Conservation (phyloP, 1,284 basidiomycete species). For the Boletus coffeatus region DNA sequence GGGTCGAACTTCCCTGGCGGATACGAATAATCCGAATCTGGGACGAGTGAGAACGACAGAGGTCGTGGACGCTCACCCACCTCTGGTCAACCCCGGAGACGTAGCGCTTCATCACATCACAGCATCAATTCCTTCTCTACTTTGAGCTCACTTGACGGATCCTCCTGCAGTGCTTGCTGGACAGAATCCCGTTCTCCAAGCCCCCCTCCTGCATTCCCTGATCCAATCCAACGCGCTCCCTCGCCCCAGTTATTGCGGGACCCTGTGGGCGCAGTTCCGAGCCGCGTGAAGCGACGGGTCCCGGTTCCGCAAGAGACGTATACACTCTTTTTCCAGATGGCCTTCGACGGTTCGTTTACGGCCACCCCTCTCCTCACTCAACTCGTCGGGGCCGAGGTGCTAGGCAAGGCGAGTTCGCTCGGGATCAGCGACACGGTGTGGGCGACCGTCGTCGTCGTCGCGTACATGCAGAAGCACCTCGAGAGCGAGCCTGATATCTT, state of each 20-base stretch:
- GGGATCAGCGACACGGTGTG: slow-evolving; percentile 30
- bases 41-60: not conserved
- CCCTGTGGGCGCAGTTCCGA: not conserved
- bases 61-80: not conserved
- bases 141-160: slow-evolving; percentile 40
- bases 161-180: slow-evolving; percentile 30
- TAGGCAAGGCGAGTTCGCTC: slow-evolving; percentile 23
- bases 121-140: slow-evolving; percentile 40
- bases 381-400: slow-evolving; percentile 27
- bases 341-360: slow-evolving; percentile 44
- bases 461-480: slow-evolving; percentile 34
- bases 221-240: slow-evolving; percentile 18
- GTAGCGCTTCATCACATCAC: slow-evolving; percentile 18
- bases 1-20: slow-evolving; percentile 15
- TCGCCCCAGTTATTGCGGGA: slow-evolving; percentile 25
- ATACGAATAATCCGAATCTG: slow-evolving; percentile 8
- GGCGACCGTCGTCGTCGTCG: slow-evolving; percentile 38
- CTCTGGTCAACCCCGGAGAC: slow-evolving; percentile 1
- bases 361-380: slow-evolving; percentile 22
- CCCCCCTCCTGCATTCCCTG: slow-evolving; percentile 17
- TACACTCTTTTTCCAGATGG: slow-evolving; percentile 36
- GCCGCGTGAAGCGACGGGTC: not conserved
- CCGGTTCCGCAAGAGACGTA: slow-evolving; percentile 26
- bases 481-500: slow-evolving; percentile 32
- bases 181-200: slow-evolving; percentile 30